Conservation (phyloP, 371 early-diverging fungal species). For the Conidiobolus incongruus region DNA sequence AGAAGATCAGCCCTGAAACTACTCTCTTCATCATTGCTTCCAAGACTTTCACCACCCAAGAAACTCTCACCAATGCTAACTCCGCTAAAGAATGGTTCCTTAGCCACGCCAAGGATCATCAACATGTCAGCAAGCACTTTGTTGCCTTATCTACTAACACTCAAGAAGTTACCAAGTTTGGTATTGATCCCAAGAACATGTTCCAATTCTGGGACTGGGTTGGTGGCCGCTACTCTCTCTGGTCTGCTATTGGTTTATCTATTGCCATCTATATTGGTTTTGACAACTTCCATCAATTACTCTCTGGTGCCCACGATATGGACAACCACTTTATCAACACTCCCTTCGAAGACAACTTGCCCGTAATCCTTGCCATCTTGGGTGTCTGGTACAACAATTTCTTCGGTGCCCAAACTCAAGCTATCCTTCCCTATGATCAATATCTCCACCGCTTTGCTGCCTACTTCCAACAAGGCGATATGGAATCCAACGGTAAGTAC, state of each 20-base stretch:
- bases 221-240: constrained; percentile 98
- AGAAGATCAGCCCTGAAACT: constrained; percentile 69
- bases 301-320: constrained; percentile 90
- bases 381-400: constrained; percentile 98
- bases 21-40: constrained; percentile 93
- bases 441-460: constrained; percentile 92
- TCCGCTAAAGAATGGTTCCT: constrained; percentile 92
- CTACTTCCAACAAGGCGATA: constrained; percentile 98
- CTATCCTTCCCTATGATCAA: constrained; percentile 96
- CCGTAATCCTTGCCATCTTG: constrained; percentile 77
- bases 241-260: constrained; percentile 94
- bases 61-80: constrained; percentile 93
- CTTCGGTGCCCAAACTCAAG: constrained; percentile 82
- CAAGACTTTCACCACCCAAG: constrained; percentile 98
- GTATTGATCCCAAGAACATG: constrained; percentile 85
- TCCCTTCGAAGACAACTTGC: constrained; percentile 76
- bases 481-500: constrained; percentile 99
- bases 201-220: constrained; percentile 99
- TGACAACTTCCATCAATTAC: constrained; percentile 81
- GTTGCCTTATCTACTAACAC: constrained; percentile 96
- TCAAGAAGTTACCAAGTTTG: constrained; percentile 72
- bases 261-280: constrained; percentile 90
- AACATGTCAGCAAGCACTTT: constrained; percentile 95
- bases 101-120: constrained; percentile 52
- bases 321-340: constrained; percentile 84